Evolutionary conservation across 495 filamentous ascomycete genomes (phyloP).

Genomic region (Neurospora africana): DNA sequence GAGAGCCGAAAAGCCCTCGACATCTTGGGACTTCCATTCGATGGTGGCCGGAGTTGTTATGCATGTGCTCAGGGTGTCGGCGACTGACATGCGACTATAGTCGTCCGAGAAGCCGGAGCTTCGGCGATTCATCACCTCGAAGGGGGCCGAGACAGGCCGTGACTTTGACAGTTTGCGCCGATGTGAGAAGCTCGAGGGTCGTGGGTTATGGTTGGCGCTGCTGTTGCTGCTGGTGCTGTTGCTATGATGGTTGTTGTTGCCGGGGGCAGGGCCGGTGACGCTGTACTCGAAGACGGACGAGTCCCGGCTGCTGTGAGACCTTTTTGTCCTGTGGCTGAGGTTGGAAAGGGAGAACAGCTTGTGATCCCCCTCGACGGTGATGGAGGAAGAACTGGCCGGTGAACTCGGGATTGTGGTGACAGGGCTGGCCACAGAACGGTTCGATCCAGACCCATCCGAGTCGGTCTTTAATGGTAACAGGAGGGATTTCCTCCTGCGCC

Average conservation of each 20-base stretch:
- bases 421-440: constrained; percentile 4
- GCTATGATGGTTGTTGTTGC: background rate
- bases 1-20: constrained; percentile 53
- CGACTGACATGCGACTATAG: constrained; percentile 13
- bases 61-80: constrained; percentile 12
- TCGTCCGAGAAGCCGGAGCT: constrained; percentile 20
- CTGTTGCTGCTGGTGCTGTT: constrained; percentile 6
- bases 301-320: constrained; percentile 15
- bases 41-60: constrained; percentile 6
- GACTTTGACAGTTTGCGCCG: constrained; percentile 19
- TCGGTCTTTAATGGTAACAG: constrained; percentile 6
- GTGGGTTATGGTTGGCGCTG: background rate
- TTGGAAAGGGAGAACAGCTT: constrained; percentile 18
- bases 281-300: background rate
- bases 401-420: constrained; percentile 12
- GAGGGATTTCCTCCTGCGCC: constrained; percentile 2
- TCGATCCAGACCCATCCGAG: constrained; percentile 11
- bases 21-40: constrained; percentile 30
- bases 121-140: constrained; percentile 10
- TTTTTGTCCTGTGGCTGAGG: constrained; percentile 12
- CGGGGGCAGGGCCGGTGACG: constrained; percentile 2
- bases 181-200: constrained; percentile 1
- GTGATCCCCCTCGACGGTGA: constrained; percentile 10
- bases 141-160: constrained; percentile 9
- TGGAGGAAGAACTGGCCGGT: constrained; percentile 10